A percentile compares a stretch with the other conserved stretches of the same genome.
Evolutionary conservation across 148 eudicot genomes (phyloP).

Genomic region (Diospyros kaki): DNA sequence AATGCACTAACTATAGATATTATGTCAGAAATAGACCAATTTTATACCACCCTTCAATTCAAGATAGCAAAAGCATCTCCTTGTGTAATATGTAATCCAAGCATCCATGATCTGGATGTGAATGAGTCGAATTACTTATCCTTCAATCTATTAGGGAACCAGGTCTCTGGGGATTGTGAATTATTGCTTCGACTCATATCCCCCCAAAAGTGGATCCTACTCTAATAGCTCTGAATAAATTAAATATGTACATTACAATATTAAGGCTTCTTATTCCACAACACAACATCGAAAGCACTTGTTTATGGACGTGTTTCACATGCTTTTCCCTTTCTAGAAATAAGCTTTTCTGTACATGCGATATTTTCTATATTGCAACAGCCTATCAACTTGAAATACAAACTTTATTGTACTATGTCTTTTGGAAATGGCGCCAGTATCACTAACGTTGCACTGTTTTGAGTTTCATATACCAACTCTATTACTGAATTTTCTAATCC

Average conservation of each 20-base stretch:
- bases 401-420: background rate
- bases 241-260: no score
- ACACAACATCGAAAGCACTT: no score
- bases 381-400: background rate
- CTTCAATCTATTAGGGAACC: no score
- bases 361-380: background rate
- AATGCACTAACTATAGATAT: conserved; percentile 1
- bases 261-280: no score
- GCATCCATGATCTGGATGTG: conserved; percentile 10
- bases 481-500: background rate
- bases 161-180: no score
- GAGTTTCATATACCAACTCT: background rate
- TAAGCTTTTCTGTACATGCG: background rate
- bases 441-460: background rate
- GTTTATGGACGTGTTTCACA: background rate
- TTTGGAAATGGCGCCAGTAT: background rate
- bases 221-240: no score
- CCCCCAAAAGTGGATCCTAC: no score
- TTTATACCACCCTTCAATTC: conserved; percentile 10
- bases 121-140: background rate
- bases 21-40: background rate
- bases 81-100: conserved; percentile 1
- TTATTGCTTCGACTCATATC: no score
- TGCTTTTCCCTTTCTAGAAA: background rate
- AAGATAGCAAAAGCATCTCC: conserved; percentile 7